Evolutionary conservation across 2,329 filamentous ascomycete genomes (phyloP), one percentile per base, ranked within the genome.

Genomic region (Diaporthe destruens): DNA sequence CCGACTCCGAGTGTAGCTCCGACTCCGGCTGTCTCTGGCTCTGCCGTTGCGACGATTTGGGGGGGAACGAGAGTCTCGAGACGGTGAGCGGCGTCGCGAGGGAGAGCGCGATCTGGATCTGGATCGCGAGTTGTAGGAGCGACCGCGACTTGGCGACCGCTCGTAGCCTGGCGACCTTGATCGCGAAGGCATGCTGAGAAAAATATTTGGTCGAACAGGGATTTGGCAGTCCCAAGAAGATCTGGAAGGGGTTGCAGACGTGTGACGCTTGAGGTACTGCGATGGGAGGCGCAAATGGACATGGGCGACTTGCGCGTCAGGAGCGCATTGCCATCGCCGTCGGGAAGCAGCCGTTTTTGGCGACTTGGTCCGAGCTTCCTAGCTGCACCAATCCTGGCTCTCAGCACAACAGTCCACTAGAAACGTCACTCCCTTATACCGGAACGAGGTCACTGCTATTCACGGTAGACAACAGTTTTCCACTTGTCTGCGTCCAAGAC

Each of bases 11-110:
- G 76, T 78, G 44, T 75, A 71, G 66, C 75, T 77, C 23, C 77
- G 77, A 53, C 78, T 80, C 18, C 77, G 76, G 69, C 79, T 82
- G 44, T 76, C 78, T 32, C 75, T 77, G 73, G 80, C 76, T 55
- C 81, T 81, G 59, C 81, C 82, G 76, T 83, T 83, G 59, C 82
- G 79, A 68, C 80, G 81, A 2, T 81, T 77, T 5, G 79, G 77
- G 4, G 81, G 80, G 53, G 81, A 82, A 34, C 77, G 76, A 16
- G 76, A 79, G 47, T 72, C 73, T n/a, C 61, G 72, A 16, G 77
- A 77, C 71, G 18, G 76, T 71, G 56, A 53, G 71, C 59, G 77
- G 76, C 29, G 71, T 49, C 71, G 61, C 49, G 73, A 68, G 16
- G 34, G 76, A 39, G 75, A 73, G 42, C 56, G 73, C 39, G 75